Conservation (phyloP, 768 basidiomycete genomes). For the Ramaria sp. region DNA sequence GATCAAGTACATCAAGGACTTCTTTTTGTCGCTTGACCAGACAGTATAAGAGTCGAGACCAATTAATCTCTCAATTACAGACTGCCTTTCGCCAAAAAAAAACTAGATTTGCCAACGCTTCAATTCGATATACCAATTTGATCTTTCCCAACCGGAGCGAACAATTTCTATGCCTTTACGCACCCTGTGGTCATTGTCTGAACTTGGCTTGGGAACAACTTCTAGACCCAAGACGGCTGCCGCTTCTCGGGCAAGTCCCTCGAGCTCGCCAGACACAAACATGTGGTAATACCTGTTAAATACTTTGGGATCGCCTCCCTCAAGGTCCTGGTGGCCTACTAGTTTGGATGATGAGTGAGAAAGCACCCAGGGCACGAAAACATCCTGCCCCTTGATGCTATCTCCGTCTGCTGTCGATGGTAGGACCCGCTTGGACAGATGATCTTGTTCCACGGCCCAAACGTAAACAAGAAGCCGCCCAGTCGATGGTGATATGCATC, state of each 20-base stretch:
- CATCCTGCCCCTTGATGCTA: slow-evolving; percentile 50
- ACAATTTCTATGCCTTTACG: slow-evolving; percentile 51
- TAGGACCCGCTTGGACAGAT: slow-evolving; percentile 66
- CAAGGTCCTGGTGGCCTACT: not conserved
- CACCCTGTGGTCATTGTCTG: slow-evolving; percentile 1
- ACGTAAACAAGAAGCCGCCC: slow-evolving; percentile 88
- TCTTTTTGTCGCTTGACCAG: slow-evolving; percentile 19
- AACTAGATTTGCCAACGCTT: slow-evolving; percentile 38
- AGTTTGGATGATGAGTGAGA: slow-evolving; percentile 22
- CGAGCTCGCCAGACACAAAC: slow-evolving; percentile 76
- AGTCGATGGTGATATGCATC: slow-evolving; percentile 51
- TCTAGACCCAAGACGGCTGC: slow-evolving; percentile 44
- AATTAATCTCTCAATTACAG: not conserved
- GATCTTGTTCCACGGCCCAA: slow-evolving; percentile 94
- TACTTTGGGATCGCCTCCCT: slow-evolving; percentile 20
- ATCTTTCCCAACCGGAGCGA: slow-evolving; percentile 77
- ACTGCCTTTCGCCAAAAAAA: not conserved
- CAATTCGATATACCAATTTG: slow-evolving; percentile 80
- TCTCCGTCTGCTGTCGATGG: slow-evolving; percentile 24
- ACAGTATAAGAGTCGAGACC: not conserved
- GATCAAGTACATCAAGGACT: slow-evolving; percentile 50
- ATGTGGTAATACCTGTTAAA: slow-evolving; percentile 95
- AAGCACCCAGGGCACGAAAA: slow-evolving; percentile 84
- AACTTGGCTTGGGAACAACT: slow-evolving; percentile 29
- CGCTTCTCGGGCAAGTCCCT: slow-evolving; percentile 48